Evolutionary conservation across 2,329 filamentous ascomycete species (phyloP).

Genomic region (Lasiodiplodia sp.): DNA sequence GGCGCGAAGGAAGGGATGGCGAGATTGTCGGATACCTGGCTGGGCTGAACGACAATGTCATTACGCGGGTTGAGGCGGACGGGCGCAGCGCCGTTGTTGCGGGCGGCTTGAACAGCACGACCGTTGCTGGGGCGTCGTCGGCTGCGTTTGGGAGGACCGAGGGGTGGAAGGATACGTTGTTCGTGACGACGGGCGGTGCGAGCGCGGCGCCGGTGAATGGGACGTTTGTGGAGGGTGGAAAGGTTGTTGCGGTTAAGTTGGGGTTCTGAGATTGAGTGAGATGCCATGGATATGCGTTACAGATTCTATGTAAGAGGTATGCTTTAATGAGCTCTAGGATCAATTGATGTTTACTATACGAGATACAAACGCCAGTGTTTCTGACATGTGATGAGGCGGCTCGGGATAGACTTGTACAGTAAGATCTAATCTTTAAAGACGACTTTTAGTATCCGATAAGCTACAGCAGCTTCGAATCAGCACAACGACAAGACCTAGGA

Average conservation of each 20-base stretch:
- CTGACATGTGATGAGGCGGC: neutral
- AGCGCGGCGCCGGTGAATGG: conserved; percentile 34
- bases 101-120: conserved; percentile 13
- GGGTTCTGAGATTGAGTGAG: neutral
- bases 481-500: no score
- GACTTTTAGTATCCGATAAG: no score
- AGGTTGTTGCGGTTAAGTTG: conserved; percentile 32
- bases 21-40: neutral
- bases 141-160: conserved; percentile 33
- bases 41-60: neutral
- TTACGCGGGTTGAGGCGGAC: neutral
- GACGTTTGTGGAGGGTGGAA: conserved; percentile 36
- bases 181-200: conserved; percentile 38
- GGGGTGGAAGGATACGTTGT: conserved; percentile 34
- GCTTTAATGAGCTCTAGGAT: no score
- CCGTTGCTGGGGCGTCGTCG: conserved; percentile 33
- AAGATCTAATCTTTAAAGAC: no score
- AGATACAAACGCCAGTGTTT: no score
- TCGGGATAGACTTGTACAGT: neutral
- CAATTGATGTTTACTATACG: no score
- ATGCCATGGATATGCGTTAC: neutral
- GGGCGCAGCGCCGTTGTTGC: conserved; percentile 31
- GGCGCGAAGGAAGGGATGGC: neutral
- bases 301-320: no score
- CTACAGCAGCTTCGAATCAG: no score